These are phyloP conservation scores for Coniella lustricola DNA, from an alignment of 2,329 filamentous ascomycete genomes.

Conservation along the genomic window DNA sequence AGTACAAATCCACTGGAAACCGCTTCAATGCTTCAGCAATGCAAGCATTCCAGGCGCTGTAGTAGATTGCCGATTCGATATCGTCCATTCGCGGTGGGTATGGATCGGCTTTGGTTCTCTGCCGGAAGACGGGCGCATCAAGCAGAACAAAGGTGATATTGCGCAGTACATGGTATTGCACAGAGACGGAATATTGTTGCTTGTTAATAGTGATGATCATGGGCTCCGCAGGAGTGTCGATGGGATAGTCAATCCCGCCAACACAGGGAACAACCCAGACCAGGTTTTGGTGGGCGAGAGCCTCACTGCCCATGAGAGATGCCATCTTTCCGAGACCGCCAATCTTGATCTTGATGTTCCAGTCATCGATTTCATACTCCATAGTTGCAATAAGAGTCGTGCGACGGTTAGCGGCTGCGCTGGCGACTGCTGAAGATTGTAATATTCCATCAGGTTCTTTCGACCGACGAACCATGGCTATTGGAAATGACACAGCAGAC, in stretches of 20 bases:
- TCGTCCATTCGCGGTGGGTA: conserved; percentile 62
- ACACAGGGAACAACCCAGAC: conserved; percentile 60
- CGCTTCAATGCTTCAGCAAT: conserved; percentile 53
- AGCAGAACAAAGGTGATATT: conserved; percentile 65
- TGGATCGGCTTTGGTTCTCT: conserved; percentile 52
- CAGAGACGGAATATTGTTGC: conserved; percentile 51
- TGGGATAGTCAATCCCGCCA: conserved; percentile 56
- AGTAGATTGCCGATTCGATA: conserved; percentile 59
- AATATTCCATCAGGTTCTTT: conserved; percentile 6
- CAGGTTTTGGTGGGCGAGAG: conserved; percentile 56
- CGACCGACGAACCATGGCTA: conserved; percentile 10
- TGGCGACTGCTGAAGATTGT: conserved; percentile 21
- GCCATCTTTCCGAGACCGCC: conserved; percentile 65
- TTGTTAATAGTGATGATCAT: conserved; percentile 58
- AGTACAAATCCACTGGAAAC: conserved; percentile 36
- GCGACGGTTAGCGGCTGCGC: conserved; percentile 3
- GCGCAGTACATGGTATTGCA: conserved; percentile 55
- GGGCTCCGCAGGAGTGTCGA: conserved; percentile 50
- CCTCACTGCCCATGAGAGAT: conserved; percentile 57
- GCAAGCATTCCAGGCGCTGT: conserved; percentile 63
- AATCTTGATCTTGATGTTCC: conserved; percentile 65
- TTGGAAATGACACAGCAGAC: not conserved
- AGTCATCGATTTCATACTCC: conserved; percentile 67
- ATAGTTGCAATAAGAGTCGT: conserved; percentile 21
- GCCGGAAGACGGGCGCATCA: conserved; percentile 59